phyloP scores from a whole-genome alignment of 495 filamentous ascomycete genomes.

The Articulospora tetracladia region DNA sequence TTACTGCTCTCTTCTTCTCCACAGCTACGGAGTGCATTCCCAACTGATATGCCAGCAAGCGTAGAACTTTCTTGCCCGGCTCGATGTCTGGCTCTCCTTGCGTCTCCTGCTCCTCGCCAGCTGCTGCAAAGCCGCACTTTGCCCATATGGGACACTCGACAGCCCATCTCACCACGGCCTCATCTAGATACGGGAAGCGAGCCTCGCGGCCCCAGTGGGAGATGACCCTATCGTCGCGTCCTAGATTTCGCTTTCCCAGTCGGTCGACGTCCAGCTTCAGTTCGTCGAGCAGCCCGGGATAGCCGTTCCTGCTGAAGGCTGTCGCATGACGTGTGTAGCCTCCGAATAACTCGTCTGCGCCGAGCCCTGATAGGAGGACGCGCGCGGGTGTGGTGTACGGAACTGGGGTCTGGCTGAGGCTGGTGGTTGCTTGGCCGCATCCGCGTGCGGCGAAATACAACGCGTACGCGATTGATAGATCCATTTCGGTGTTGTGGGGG shows the following conservation, averaged over 20 bases:
- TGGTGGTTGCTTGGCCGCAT: constrained; percentile 44
- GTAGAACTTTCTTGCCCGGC: constrained; percentile 74
- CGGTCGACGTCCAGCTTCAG: constrained; percentile 82
- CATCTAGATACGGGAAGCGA: constrained; percentile 90
- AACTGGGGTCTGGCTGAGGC: neutral
- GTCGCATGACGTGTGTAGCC: constrained; percentile 84
- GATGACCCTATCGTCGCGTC: constrained; percentile 88
- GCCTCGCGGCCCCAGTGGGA: constrained; percentile 87
- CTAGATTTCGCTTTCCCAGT: constrained; percentile 88
- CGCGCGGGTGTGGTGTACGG: constrained; percentile 68
- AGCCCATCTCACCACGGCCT: constrained; percentile 78
- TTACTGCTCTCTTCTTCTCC: constrained; percentile 82
- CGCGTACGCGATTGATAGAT: constrained; percentile 90
- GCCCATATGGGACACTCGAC: constrained; percentile 68
- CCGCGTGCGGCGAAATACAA: constrained; percentile 92
- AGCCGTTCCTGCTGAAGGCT: constrained; percentile 65
- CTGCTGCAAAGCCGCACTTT: constrained; percentile 72
- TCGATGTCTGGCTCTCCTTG: constrained; percentile 50
- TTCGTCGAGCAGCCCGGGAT: constrained; percentile 71
- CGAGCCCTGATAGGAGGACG: constrained; percentile 86
- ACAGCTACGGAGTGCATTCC: constrained; percentile 65
- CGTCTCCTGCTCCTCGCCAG: constrained; percentile 26
- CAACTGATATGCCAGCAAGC: constrained; percentile 71
- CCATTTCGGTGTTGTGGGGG: constrained; percentile 98
- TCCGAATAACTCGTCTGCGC: constrained; percentile 93